Evolutionary conservation across 371 early-diverging fungal species (phyloP).

Genomic region (Actinomortierella wolfii): DNA sequence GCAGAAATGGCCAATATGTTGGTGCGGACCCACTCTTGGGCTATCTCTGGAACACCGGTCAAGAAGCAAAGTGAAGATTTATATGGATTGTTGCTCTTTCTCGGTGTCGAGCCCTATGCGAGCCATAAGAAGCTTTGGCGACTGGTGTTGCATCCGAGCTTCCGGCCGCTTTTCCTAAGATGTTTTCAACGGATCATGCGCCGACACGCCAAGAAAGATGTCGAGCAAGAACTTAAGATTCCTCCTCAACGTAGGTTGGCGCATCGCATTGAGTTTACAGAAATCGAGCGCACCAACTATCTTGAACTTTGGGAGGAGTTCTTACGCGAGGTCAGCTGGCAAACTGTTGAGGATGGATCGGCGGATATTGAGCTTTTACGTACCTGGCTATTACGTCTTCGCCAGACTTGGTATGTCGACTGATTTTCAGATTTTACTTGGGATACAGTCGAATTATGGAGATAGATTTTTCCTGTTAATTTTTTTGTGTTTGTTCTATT

Average conservation of each 20-base stretch:
- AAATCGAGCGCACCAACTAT: slow-evolving; percentile 68
- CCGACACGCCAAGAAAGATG: slow-evolving; percentile 59
- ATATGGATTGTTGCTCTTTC: slow-evolving; percentile 54
- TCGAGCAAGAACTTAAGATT: slow-evolving; percentile 57
- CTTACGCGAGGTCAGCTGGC: slow-evolving; percentile 10
- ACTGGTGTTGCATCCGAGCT: slow-evolving; percentile 9
- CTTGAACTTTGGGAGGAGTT: slow-evolving; percentile 58
- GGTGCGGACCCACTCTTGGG: slow-evolving; percentile 68
- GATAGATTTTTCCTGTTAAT: no score
- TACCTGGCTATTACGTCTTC: slow-evolving; percentile 30
- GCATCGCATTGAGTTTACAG: slow-evolving; percentile 56
- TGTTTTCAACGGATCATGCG: slow-evolving; percentile 54
- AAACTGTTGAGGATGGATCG: slow-evolving; percentile 3
- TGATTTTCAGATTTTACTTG: no score
- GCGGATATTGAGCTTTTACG: slow-evolving; percentile 18
- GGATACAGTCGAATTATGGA: no score
- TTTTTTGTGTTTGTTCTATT: no score
- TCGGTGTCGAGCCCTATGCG: slow-evolving; percentile 47
- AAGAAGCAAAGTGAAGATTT: slow-evolving; percentile 55
- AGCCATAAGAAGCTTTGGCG: slow-evolving; percentile 24
- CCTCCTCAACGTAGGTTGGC: slow-evolving; percentile 59
- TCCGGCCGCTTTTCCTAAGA: slow-evolving; percentile 37
- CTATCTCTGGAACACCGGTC: slow-evolving; percentile 75
- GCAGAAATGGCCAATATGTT: slow-evolving; percentile 62
- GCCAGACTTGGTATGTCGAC: slow-evolving; percentile 27